phyloP scores from a whole-genome alignment of 2,329 filamentous ascomycete species.

The Zymoseptoria crescenta region DNA sequence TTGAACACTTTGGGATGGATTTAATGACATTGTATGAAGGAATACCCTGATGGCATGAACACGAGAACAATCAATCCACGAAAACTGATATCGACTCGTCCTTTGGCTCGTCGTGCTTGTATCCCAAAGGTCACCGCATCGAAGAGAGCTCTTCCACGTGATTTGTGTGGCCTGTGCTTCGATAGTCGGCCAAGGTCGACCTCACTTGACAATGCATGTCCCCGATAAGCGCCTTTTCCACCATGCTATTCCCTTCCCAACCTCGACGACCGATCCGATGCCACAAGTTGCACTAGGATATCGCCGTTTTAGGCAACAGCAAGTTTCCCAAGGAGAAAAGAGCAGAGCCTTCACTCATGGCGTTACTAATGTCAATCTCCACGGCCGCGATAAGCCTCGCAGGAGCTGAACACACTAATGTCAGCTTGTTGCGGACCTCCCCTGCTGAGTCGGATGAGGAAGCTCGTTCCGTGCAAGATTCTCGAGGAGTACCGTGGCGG shows the following conservation, averaged over 20 bases:
- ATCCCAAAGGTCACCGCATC: no score
- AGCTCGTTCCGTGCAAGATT: background rate
- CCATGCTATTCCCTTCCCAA: background rate
- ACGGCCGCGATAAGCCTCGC: background rate
- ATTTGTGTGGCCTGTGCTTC: background rate
- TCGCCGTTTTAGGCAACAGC: background rate
- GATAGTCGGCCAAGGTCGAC: background rate
- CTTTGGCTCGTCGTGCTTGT: no score
- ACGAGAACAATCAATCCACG: background rate
- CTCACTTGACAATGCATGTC: background rate
- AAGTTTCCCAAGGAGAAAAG: background rate
- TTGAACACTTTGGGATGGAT: background rate
- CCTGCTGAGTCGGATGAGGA: background rate
- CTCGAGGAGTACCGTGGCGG: no score
- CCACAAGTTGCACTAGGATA: background rate
- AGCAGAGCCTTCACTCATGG: background rate
- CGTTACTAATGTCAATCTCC: background rate
- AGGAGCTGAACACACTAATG: background rate
- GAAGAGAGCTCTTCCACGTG: background rate
- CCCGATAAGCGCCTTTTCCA: background rate
- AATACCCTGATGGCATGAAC: background rate
- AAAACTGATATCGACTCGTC: background rate
- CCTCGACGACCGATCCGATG: background rate
- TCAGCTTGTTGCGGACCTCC: background rate
- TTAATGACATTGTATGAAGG: background rate